Evolutionary conservation across 257 asterid genomes (phyloP).

Genomic region (Pogostemon cablin): DNA sequence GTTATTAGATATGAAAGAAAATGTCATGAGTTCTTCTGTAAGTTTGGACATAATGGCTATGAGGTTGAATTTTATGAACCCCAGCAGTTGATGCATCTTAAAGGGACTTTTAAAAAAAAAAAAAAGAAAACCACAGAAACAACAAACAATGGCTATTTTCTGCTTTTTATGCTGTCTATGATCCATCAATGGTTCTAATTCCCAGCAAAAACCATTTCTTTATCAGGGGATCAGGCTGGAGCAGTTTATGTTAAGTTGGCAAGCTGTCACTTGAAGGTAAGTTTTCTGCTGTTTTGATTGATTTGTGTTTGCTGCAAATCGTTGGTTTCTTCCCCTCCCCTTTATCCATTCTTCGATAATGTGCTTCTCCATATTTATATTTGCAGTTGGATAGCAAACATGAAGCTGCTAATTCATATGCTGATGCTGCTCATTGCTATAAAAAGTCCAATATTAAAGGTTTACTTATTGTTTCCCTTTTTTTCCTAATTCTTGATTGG

Average conservation of each 20-base stretch:
- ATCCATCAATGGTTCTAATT: slow-evolving; percentile 2
- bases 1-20: neutral
- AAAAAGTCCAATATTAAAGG: slow-evolving; percentile 77
- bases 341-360: neutral
- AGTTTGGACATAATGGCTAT: neutral
- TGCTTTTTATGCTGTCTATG: slow-evolving; percentile 10
- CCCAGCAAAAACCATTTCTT: neutral
- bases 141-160: neutral
- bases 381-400: slow-evolving; percentile 92
- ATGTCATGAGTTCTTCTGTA: neutral
- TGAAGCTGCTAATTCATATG: slow-evolving; percentile 91
- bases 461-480: slow-evolving; percentile 23
- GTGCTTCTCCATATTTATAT: slow-evolving; percentile 23
- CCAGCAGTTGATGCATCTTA: slow-evolving; percentile 1
- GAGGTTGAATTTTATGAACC: slow-evolving; percentile 18
- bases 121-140: neutral
- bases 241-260: slow-evolving; percentile 85
- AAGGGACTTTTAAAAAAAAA: slow-evolving; percentile 5
- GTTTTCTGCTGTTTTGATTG: slow-evolving; percentile 22
- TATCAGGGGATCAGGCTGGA: slow-evolving; percentile 94
- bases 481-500: slow-evolving; percentile 18
- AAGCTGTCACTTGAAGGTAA: slow-evolving; percentile 71
- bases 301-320: slow-evolving; percentile 23
- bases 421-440: slow-evolving; percentile 92
- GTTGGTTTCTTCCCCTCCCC: neutral